A percentile compares a stretch with the other conserved stretches of the same genome.
These are phyloP conservation scores for Cotoneaster glaucophyllus DNA, from an alignment of 306 rosid genomes.

Conservation along the genomic window DNA sequence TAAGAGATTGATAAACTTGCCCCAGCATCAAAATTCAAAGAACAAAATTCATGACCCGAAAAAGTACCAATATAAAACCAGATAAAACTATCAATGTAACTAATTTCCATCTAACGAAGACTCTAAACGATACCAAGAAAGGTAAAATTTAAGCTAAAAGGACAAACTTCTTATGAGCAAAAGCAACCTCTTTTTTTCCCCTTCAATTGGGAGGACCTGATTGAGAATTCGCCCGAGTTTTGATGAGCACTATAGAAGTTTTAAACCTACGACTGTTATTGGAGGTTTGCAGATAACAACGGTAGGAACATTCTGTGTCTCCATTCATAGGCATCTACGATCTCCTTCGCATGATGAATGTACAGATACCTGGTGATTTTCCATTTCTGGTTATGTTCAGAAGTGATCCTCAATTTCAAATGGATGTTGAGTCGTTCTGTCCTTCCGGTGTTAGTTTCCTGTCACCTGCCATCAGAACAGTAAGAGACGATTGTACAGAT, in stretches of 20 bases:
- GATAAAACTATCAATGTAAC: neutral
- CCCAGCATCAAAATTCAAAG: neutral
- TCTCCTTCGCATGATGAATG: conserved; percentile 43
- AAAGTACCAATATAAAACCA: neutral
- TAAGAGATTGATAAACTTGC: no score
- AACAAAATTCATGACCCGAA: neutral
- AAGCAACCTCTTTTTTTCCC: conserved; percentile 4
- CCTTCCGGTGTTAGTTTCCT: conserved; percentile 33
- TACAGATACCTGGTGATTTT: conserved; percentile 47
- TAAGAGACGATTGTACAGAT: neutral
- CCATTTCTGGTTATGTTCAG: conserved; percentile 25
- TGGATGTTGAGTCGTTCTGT: conserved; percentile 30
- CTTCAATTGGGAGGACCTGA: conserved; percentile 11
- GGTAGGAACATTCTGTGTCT: conserved; percentile 41
- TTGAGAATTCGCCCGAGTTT: neutral
- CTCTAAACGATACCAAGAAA: neutral
- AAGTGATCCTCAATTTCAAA: conserved; percentile 22
- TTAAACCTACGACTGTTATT: conserved; percentile 25
- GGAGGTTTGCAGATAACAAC: conserved; percentile 34
- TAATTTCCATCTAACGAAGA: neutral
- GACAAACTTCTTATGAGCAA: neutral
- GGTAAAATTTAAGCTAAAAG: neutral
- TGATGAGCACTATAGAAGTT: conserved; percentile 21
- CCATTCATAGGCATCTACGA: conserved; percentile 39
- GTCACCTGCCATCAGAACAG: conserved; percentile 30